These are phyloP conservation scores for Scytalidium lignicola DNA, from an alignment of 2,329 filamentous ascomycete genomes.

Conservation along the genomic window DNA sequence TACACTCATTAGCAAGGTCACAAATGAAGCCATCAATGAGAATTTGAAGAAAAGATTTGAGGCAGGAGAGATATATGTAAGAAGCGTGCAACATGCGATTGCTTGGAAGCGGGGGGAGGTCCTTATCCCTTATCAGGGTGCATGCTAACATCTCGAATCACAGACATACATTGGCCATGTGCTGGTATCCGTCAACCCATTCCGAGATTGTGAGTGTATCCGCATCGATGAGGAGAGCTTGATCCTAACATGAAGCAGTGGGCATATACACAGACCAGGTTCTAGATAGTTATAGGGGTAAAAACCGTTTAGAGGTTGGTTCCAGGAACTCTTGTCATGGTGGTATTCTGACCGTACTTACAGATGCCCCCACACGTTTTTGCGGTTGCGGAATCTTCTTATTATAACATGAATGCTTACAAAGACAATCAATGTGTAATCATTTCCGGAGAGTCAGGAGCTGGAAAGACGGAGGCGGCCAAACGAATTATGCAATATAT, in stretches of 20 bases:
- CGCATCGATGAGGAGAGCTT: background rate
- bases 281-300: constrained; percentile 88
- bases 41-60: constrained; percentile 98
- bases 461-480: constrained; percentile 96
- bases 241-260: constrained; percentile 46
- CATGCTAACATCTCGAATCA: background rate
- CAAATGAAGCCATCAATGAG: constrained; percentile 98
- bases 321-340: background rate
- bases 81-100: constrained; percentile 4
- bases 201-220: constrained; percentile 66
- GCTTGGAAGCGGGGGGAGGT: background rate
- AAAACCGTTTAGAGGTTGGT: constrained; percentile 81
- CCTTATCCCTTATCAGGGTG: background rate
- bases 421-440: constrained; percentile 99
- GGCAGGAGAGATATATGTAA: constrained; percentile 88
- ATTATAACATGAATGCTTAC: constrained; percentile 99
- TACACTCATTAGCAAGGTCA: constrained; percentile 96
- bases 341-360: constrained; percentile 9
- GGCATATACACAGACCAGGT: constrained; percentile 97
- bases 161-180: constrained; percentile 98
- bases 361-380: constrained; percentile 89
- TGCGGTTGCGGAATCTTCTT: constrained; percentile 89
- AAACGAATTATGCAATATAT: constrained; percentile 99
- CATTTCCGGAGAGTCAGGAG: constrained; percentile 96
- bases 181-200: constrained; percentile 97